Evolutionary conservation across 495 filamentous ascomycete species (phyloP).

Genomic region (Aspergillus conjunctus): DNA sequence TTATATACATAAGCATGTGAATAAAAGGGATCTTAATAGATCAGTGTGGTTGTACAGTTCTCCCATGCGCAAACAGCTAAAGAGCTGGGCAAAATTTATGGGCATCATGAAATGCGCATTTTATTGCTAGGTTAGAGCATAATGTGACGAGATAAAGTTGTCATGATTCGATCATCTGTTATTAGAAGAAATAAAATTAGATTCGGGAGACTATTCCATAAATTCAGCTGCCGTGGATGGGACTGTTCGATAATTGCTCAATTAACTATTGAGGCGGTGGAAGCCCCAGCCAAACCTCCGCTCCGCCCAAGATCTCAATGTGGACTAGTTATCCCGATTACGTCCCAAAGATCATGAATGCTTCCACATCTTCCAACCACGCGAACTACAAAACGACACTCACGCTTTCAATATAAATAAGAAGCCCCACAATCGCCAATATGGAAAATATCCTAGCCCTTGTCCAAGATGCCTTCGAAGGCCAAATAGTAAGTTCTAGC

Average conservation of each 20-base stretch:
- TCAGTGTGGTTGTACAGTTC: too few relatives aligned
- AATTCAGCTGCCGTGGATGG: too few relatives aligned
- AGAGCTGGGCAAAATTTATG: too few relatives aligned
- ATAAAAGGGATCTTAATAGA: too few relatives aligned
- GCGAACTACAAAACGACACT: neutral
- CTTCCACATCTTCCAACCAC: neutral
- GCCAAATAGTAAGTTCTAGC: slow-evolving; percentile 71
- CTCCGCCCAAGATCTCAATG: neutral
- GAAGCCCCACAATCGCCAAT: slow-evolving; percentile 11
- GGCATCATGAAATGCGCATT: too few relatives aligned
- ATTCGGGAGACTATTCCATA: too few relatives aligned
- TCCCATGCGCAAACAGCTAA: too few relatives aligned
- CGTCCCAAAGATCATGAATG: neutral
- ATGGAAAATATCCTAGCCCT: slow-evolving; percentile 82
- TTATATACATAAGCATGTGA: too few relatives aligned
- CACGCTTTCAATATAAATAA: neutral
- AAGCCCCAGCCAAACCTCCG: neutral
- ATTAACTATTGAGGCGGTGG: neutral
- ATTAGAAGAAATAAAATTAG: too few relatives aligned
- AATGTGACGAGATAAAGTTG: too few relatives aligned
- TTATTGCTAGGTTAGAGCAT: too few relatives aligned
- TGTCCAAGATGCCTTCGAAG: slow-evolving; percentile 75
- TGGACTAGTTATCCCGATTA: neutral
- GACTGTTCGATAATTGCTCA: neutral
- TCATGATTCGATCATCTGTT: too few relatives aligned